Percentiles rank a stretch among this genome's conserved stretches.
Evolutionary conservation across 176 grass and related monocot species (phyloP).

Genomic region (Secale cereale): DNA sequence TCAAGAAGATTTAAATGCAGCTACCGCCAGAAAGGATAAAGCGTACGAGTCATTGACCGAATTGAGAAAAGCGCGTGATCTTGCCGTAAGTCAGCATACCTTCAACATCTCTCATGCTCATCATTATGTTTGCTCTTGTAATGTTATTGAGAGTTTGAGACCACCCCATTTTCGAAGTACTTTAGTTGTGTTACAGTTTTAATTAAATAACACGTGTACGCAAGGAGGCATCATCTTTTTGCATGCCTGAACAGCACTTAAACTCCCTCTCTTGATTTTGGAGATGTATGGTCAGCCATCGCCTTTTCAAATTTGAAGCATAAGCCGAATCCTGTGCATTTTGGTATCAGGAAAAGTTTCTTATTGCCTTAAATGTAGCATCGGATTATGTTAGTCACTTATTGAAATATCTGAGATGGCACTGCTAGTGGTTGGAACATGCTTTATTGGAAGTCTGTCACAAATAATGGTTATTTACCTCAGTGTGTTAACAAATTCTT

Average conservation of each 20-base stretch:
- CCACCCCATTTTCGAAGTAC: background rate
- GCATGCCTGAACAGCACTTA: background rate
- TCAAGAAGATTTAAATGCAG: slow-evolving; percentile 47
- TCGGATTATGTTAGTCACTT: background rate
- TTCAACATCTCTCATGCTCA: background rate
- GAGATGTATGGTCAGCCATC: background rate
- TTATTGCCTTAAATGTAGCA: background rate
- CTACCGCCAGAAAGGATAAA: slow-evolving; percentile 60
- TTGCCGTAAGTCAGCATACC: slow-evolving; percentile 30
- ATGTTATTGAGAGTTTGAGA: background rate
- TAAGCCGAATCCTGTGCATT: slow-evolving; percentile 1
- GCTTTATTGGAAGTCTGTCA: background rate
- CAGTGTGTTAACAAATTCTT: background rate
- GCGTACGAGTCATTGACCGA: slow-evolving; percentile 40
- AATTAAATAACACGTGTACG: background rate
- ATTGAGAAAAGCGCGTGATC: slow-evolving; percentile 49
- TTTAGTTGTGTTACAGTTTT: slow-evolving; percentile 17
- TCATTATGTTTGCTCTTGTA: background rate
- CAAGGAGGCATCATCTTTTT: slow-evolving; percentile 2
- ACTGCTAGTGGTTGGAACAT: background rate
- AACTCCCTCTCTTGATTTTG: background rate
- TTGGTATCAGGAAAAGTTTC: background rate
- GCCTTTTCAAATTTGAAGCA: background rate
- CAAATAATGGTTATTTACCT: background rate
- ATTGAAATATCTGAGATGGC: background rate